Conservation (phyloP, 1,139 yeast genomes). For the Ogataea hybrid region DNA sequence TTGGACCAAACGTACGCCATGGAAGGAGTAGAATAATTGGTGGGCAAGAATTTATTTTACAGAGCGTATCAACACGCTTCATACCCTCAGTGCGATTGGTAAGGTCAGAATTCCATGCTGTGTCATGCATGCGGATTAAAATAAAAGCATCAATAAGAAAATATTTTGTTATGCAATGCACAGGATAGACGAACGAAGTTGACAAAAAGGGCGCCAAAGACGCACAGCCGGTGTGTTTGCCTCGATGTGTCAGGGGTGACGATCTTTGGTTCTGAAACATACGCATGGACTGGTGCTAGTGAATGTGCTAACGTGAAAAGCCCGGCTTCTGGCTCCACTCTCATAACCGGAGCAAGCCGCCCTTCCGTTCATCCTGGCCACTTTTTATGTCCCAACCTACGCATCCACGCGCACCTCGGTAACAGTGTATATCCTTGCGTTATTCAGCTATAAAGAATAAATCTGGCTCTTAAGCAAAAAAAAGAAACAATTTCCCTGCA, state of each 20-base stretch:
- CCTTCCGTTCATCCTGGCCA: too few species aligned
- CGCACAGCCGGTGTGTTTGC: background rate
- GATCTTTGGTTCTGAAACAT: background rate
- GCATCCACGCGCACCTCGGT: too few species aligned
- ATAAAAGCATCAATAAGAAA: slow-evolving; percentile 2
- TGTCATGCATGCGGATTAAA: slow-evolving; percentile 4
- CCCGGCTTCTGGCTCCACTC: too few species aligned
- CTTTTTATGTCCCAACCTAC: too few species aligned
- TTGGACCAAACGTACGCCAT: background rate
- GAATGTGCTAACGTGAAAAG: too few species aligned
- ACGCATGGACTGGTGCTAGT: too few species aligned
- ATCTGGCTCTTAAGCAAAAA: background rate
- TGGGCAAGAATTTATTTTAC: background rate
- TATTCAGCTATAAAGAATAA: too few species aligned
- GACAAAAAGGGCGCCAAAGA: background rate
- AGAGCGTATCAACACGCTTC: background rate
- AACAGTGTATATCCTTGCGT: too few species aligned
- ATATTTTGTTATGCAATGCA: slow-evolving; percentile 6
- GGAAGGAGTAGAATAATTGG: background rate
- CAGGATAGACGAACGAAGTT: slow-evolving; percentile 1
- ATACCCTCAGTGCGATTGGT: background rate
- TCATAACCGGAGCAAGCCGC: too few species aligned
- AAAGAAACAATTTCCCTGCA: background rate
- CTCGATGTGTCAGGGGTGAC: slow-evolving; percentile 1
- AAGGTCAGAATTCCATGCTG: slow-evolving; percentile 9